Evolutionary conservation across 2,329 filamentous ascomycete species (phyloP).

Genomic region (Venturia asperata): DNA sequence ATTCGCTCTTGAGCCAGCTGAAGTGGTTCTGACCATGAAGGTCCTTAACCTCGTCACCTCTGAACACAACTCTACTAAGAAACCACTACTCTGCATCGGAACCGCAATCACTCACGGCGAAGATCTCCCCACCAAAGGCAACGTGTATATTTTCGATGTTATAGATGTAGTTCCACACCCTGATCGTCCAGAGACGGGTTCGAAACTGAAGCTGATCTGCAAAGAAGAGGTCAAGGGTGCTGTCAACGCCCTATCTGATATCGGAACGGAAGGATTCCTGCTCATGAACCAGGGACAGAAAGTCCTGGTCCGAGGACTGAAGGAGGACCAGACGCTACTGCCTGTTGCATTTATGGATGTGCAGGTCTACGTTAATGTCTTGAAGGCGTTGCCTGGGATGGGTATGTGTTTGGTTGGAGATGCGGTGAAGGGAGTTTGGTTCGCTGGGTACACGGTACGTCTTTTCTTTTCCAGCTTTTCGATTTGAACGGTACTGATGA

Average conservation of each 20-base stretch:
- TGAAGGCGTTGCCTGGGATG: slow-evolving; percentile 74
- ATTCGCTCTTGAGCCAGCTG: slow-evolving; percentile 50
- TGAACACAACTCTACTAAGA: slow-evolving; percentile 80
- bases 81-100: slow-evolving; percentile 74
- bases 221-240: slow-evolving; percentile 89
- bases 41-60: slow-evolving; percentile 82
- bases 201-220: slow-evolving; percentile 75
- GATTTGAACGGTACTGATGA: not conserved
- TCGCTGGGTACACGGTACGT: slow-evolving; percentile 75
- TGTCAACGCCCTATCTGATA: slow-evolving; percentile 76
- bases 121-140: slow-evolving; percentile 77
- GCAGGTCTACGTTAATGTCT: slow-evolving; percentile 83
- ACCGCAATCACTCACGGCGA: slow-evolving; percentile 84
- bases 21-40: slow-evolving; percentile 74
- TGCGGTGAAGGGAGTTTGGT: slow-evolving; percentile 90
- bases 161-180: slow-evolving; percentile 88
- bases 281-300: slow-evolving; percentile 92
- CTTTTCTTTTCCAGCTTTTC: not conserved
- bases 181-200: slow-evolving; percentile 75
- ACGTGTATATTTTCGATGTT: slow-evolving; percentile 85
- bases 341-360: slow-evolving; percentile 98
- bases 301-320: slow-evolving; percentile 90
- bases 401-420: slow-evolving; percentile 85
- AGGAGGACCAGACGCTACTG: slow-evolving; percentile 86
- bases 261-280: slow-evolving; percentile 81